phyloP scores from a whole-genome alignment of 441 rosid species.

The Daphne laureola region DNA sequence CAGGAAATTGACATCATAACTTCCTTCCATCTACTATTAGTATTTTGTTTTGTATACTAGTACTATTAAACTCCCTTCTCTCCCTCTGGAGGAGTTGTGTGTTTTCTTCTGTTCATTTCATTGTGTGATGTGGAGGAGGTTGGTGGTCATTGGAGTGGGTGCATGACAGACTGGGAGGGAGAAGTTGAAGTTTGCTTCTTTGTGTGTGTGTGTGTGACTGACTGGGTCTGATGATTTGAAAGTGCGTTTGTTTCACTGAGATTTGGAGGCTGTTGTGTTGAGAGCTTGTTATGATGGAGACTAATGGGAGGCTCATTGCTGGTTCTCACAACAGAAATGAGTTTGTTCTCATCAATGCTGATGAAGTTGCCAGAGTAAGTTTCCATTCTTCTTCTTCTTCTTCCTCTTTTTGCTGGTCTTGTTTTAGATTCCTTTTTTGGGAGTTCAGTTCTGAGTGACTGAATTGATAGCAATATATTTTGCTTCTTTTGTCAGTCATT shows the following conservation, averaged over 20 bases:
- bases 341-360: conserved; percentile 92
- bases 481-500: too few species aligned
- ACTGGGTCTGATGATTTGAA: conserved; percentile 12
- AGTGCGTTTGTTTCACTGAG: conserved; percentile 18
- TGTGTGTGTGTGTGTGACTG: background rate
- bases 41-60: conserved; percentile 4
- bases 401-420: background rate
- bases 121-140: conserved; percentile 17
- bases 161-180: conserved; percentile 8
- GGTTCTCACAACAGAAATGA: conserved; percentile 97
- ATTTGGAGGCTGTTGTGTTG: conserved; percentile 6
- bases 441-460: background rate
- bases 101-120: conserved; percentile 7
- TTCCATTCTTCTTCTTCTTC: background rate
- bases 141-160: conserved; percentile 17
- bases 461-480: background rate
- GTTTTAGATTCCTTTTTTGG: background rate
- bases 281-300: conserved; percentile 34
- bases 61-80: background rate
- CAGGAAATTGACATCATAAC: conserved; percentile 6
- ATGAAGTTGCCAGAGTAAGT: conserved; percentile 70
- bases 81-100: conserved; percentile 10
- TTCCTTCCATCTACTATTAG: background rate
- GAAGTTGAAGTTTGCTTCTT: conserved; percentile 9
- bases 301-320: conserved; percentile 84